Percentiles rank a stretch among this genome's conserved stretches.
phyloP scores from a whole-genome alignment of 106 monocot species.

The Agapanthus africanus region DNA sequence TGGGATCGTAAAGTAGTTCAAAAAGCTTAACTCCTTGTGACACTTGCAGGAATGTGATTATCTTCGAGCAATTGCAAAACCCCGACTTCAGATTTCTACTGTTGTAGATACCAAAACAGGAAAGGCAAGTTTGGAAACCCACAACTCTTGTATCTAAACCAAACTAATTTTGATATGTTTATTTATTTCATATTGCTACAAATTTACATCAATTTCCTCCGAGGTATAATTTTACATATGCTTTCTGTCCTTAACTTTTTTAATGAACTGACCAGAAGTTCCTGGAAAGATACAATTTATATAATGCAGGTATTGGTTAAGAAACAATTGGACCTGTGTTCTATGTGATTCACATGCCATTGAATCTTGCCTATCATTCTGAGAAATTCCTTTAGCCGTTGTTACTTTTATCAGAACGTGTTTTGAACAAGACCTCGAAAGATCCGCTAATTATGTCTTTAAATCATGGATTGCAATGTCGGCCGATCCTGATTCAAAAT shows the following conservation, averaged over 20 bases:
- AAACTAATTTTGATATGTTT: too few species aligned
- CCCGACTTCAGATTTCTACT: constrained; percentile 72
- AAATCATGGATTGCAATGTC: too few species aligned
- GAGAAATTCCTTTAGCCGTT: background rate
- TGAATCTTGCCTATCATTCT: background rate
- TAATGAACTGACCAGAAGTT: too few species aligned
- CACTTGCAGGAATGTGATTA: constrained; percentile 89
- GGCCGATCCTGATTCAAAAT: too few species aligned
- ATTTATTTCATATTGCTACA: background rate
- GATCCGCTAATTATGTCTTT: too few species aligned
- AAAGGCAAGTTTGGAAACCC: constrained; percentile 52
- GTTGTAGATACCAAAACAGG: constrained; percentile 85
- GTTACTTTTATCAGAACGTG: background rate
- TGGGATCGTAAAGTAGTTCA: too few species aligned
- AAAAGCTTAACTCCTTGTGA: too few species aligned
- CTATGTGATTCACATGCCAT: background rate
- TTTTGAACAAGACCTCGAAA: too few species aligned
- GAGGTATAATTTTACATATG: too few species aligned
- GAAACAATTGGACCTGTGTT: background rate
- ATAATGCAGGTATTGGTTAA: background rate
- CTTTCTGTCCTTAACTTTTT: too few species aligned
- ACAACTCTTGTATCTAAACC: too few species aligned
- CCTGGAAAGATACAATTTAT: background rate
- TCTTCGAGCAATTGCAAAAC: constrained; percentile 69
- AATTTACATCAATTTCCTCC: background rate